Base-by-base conservation (phyloP, 148 eudicot genomes). In the Amaranthus palmeri region DNA sequence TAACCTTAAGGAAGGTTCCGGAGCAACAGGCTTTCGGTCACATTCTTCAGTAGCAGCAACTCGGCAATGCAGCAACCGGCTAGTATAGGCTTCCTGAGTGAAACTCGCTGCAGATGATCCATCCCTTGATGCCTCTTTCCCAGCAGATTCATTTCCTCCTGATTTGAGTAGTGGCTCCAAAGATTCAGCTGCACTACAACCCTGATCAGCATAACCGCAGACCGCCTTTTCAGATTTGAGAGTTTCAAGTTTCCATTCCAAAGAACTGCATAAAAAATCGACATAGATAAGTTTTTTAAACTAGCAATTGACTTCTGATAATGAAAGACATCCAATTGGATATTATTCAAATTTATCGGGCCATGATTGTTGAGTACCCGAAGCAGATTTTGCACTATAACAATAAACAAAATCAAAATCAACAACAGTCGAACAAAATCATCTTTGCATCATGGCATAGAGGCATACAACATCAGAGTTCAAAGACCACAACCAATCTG, bases 81-180 rank as follows among this genome's bases (percentile, higher is more conserved):
- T 87, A 42, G 74, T 72, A 48, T 70, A 62, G 9, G 81, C 76
- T 67, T 92, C 89, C 45, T 78, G 85, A 6, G 92, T 88, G 84
- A 83, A 93, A 77, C 93, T 90, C 43, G 92, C 96, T 71, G 92
- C 92, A 57, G 93, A 90, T 45, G 82, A 75, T 59, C 85, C 87
- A 61, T 90, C 90, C 72, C 87, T 88, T 18, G 90, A 81, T 61
- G 73, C 70, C 61, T 85, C 88, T 79, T 82, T 87, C 54, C 83
- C 83, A 25, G 36, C 36, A 25, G 36, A 25, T 25, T 25, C 36
- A 25, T 0, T 25, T 25, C 36, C 36, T 25, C 36, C 36, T 25
- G 36, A 25, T 25, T 25, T 25, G 36, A 25, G 36, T 25, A 25
- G 36, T 25, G 36, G 36, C 36, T 25, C 36, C 36, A 85, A 83